Evolutionary conservation across 1,139 yeast genomes (phyloP).

Genomic region (Candida anutae): DNA sequence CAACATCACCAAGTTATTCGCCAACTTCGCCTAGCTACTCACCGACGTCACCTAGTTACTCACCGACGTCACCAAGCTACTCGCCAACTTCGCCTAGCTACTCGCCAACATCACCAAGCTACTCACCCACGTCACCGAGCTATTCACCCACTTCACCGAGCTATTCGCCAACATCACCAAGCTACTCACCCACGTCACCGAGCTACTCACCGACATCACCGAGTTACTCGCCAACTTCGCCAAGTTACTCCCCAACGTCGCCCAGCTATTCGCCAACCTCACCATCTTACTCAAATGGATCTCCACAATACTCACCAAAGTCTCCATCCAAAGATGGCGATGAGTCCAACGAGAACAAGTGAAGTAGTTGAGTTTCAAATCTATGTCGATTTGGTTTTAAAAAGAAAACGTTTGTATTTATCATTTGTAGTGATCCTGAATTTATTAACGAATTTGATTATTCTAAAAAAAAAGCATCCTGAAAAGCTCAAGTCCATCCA

Average conservation of each 20-base stretch:
- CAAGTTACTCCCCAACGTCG: conserved; percentile 48
- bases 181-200: conserved; percentile 57
- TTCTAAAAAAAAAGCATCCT: no score
- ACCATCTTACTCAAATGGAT: conserved; percentile 22
- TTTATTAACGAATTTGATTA: no score
- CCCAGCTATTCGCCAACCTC: conserved; percentile 29
- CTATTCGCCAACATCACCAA: conserved; percentile 54
- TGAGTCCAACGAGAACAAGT: conserved; percentile 3
- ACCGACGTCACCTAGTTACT: conserved; percentile 57
- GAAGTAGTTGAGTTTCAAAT: conserved; percentile 1
- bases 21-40: conserved; percentile 60
- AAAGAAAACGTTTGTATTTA: not conserved
- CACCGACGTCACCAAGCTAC: conserved; percentile 60
- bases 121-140: conserved; percentile 48
- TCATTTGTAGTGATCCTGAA: no score
- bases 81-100: conserved; percentile 57
- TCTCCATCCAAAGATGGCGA: conserved; percentile 30
- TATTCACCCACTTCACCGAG: conserved; percentile 57
- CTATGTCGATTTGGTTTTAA: not conserved
- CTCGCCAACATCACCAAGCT: conserved; percentile 40
- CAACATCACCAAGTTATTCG: conserved; percentile 48
- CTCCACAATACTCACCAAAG: conserved; percentile 41
- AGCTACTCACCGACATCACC: conserved; percentile 56
- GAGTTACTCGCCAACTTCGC: conserved; percentile 43
- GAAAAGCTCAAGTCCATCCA: not conserved